phyloP scores from a whole-genome alignment of 2,329 filamentous ascomycete species.

The Fusarium verrucosum region DNA sequence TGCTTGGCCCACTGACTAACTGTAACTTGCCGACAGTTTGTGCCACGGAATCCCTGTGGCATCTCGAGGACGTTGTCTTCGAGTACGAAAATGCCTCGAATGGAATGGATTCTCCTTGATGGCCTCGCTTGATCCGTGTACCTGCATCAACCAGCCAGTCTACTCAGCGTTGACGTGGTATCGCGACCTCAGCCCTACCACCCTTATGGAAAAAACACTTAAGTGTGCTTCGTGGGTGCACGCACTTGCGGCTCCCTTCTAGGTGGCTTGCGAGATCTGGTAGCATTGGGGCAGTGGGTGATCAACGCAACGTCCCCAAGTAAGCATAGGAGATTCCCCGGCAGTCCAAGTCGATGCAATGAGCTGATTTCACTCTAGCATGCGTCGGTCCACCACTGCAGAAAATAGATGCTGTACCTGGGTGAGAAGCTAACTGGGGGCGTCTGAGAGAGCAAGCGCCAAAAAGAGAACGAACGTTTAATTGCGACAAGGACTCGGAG shows the following conservation, averaged over 20 bases:
- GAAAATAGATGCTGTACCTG: conserved; percentile 23
- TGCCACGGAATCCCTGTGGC: conserved; percentile 31
- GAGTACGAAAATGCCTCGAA: conserved; percentile 37
- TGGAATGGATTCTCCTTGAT: conserved; percentile 14
- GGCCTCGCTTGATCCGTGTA: conserved; percentile 16
- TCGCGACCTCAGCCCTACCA: conserved; percentile 36
- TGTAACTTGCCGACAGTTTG: conserved; percentile 25
- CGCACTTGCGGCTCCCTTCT: conserved; percentile 34
- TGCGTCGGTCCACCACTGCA: conserved; percentile 12
- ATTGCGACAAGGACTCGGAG: conserved; percentile 29
- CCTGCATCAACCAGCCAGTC: conserved; percentile 12
- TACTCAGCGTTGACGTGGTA: conserved; percentile 32
- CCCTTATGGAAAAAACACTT: conserved; percentile 22
- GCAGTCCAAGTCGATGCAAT: conserved; percentile 3
- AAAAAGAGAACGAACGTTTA: conserved; percentile 14
- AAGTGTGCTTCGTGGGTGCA: conserved; percentile 23
- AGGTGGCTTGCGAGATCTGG: conserved; percentile 26
- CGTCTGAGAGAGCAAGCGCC: conserved; percentile 29
- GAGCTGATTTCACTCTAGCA: conserved; percentile 13
- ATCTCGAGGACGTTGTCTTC: conserved; percentile 17
- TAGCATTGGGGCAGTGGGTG: conserved; percentile 27
- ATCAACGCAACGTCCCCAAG: conserved; percentile 29
- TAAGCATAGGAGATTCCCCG: conserved; percentile 21
- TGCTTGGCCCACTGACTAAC: conserved; percentile 28
- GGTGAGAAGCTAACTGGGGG: conserved; percentile 31